phyloP scores from a whole-genome alignment of 495 filamentous ascomycete species.

The Diplogelasinospora grovesii region DNA sequence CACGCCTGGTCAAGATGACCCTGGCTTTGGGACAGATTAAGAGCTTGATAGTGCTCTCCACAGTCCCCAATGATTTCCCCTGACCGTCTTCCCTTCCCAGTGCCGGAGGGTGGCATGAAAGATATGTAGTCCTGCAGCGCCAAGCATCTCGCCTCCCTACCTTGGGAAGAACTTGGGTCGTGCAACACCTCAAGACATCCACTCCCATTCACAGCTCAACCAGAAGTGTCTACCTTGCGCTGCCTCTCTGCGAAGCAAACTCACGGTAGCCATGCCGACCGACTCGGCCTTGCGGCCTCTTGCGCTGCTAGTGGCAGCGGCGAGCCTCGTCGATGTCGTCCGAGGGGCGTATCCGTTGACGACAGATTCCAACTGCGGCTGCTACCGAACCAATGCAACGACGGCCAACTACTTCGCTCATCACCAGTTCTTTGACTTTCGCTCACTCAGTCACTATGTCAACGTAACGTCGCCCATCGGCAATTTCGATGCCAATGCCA shows the following conservation, averaged over 20 bases:
- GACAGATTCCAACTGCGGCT: slow-evolving; percentile 40
- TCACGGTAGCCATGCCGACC: slow-evolving; percentile 2
- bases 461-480: slow-evolving; percentile 15
- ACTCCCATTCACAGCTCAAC: neutral
- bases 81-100: neutral
- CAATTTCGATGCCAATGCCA: slow-evolving; percentile 20
- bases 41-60: slow-evolving; percentile 8
- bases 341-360: slow-evolving; percentile 28
- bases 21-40: neutral
- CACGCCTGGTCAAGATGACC: neutral
- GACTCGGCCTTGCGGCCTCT: slow-evolving; percentile 4
- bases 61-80: neutral
- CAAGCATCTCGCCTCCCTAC: neutral
- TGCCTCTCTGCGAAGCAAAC: neutral
- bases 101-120: neutral
- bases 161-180: neutral
- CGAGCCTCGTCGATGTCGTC: slow-evolving; percentile 8
- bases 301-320: slow-evolving; percentile 12
- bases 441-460: slow-evolving; percentile 37
- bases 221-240: no score
- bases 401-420: slow-evolving; percentile 52
- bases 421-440: slow-evolving; percentile 63
- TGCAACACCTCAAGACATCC: neutral
- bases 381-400: slow-evolving; percentile 41
- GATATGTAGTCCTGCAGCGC: slow-evolving; percentile 2